Base-by-base conservation (phyloP, 148 eudicot genomes). In the Pharnaceum exiguum region DNA sequence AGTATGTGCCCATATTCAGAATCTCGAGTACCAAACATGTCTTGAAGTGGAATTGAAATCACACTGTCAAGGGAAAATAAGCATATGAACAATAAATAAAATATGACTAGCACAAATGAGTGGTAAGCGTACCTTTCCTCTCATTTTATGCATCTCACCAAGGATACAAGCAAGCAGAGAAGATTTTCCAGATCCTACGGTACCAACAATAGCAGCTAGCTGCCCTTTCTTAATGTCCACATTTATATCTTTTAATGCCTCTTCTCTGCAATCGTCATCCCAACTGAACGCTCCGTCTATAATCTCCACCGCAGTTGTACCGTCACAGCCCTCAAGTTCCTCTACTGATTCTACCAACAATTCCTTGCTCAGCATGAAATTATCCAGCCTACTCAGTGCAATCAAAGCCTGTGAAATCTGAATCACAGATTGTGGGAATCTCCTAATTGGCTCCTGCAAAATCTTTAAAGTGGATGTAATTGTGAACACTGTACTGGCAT, bases 381-480 rank as follows among this genome's bases (percentile, higher is more conserved):
- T 66, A 50, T 93, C 98, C 30, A 93, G 47, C 69, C 98, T 85
- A 19, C 59, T 76, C 2, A 93, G 65, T 4, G 96, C 85, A 63
- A 88, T 79, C 75, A 85, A 79, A 16, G 98, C 96, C 73, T 93
- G 98, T 10, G 98, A 93, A 10, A 93, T 65, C 3, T 90, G 74
- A 46, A 93, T 88, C 96, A 93, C 79, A 25, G 95, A 81, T 74
- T 93, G 98, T 0, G 98, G 98, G 67, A 93, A 93, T 10, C 84
- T 58, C 71, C 98, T 79, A 15, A 91, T 85, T 5, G 98, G 96
- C 59, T 91, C 96, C 48, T 91, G 96, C 49, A 91, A 67, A 61
- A 79, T 85, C 84, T 75, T 85, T 48, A 91, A 81, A 11, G 87
- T 43, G 0, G 96, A 53, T 2, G 90, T 91, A 2, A 94, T 69